Evolutionary conservation across 176 grass and related monocot genomes (phyloP).

Genomic region (Zea mays): DNA sequence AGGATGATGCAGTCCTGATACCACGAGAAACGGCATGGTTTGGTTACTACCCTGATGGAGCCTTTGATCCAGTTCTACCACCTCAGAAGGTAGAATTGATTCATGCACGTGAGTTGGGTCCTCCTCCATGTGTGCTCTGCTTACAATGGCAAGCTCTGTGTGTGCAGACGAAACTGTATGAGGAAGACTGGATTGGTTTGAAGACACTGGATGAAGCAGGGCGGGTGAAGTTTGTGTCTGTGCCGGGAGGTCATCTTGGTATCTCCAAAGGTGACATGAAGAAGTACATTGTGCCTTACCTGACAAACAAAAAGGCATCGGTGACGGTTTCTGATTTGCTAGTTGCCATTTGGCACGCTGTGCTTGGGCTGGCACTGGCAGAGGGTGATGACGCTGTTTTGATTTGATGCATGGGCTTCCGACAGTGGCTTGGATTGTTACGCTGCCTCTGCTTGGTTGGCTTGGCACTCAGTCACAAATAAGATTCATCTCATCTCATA

Average conservation of each 20-base stretch:
- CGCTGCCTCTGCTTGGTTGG: too few species aligned
- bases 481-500: too few species aligned
- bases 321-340: neutral
- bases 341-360: too few species aligned
- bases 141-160: constrained; percentile 12
- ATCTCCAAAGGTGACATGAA: constrained; percentile 82
- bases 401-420: neutral
- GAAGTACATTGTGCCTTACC: constrained; percentile 80
- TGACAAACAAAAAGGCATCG: constrained; percentile 19
- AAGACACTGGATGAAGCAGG: constrained; percentile 77
- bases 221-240: constrained; percentile 67
- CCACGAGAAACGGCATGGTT: constrained; percentile 93
- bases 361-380: neutral
- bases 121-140: neutral
- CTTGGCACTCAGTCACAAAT: too few species aligned
- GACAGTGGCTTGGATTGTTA: neutral
- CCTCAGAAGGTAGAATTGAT: constrained; percentile 52
- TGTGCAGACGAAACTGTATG: constrained; percentile 70
- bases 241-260: constrained; percentile 75
- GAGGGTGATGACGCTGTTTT: neutral
- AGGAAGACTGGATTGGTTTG: constrained; percentile 88
- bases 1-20: constrained; percentile 71
- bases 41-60: constrained; percentile 92
- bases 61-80: constrained; percentile 56
- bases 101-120: neutral